Conservation (phyloP, 345 rosid genomes). For the Hypericum perforatum region DNA sequence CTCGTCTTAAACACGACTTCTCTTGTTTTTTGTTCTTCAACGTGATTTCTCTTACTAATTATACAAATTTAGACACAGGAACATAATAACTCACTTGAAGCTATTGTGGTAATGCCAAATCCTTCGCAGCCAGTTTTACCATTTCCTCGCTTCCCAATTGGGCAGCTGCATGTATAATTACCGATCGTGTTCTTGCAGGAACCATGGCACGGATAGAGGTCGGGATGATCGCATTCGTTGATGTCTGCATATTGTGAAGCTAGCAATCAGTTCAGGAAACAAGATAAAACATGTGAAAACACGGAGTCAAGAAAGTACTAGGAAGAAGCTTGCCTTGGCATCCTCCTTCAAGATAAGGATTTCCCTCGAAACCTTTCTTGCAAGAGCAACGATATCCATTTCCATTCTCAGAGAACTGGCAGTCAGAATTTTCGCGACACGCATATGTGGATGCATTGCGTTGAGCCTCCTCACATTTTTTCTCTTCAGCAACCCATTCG, state of each 20-base stretch:
- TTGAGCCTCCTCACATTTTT: background rate
- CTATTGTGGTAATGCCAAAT: background rate
- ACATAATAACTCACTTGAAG: background rate
- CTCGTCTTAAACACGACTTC: too few species aligned
- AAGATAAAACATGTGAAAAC: too few species aligned
- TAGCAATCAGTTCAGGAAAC: background rate
- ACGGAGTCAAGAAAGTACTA: too few species aligned
- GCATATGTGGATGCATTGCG: background rate
- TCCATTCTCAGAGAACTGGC: background rate
- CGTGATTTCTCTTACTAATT: too few species aligned
- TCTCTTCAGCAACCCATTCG: constrained; percentile 10
- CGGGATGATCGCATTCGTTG: background rate
- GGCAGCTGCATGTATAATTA: background rate
- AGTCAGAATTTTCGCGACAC: background rate
- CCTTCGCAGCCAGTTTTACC: background rate
- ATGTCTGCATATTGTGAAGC: background rate
- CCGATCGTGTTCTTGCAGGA: background rate
- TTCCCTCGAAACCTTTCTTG: background rate
- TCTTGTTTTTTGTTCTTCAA: too few species aligned
- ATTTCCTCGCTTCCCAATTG: background rate
- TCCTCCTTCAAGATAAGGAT: background rate
- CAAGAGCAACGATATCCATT: background rate
- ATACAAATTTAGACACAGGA: too few species aligned
- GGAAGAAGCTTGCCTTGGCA: background rate
- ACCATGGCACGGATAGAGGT: background rate